phyloP scores from a whole-genome alignment of 2,329 filamentous ascomycete species.

The Phyllosticta ampelicida region DNA sequence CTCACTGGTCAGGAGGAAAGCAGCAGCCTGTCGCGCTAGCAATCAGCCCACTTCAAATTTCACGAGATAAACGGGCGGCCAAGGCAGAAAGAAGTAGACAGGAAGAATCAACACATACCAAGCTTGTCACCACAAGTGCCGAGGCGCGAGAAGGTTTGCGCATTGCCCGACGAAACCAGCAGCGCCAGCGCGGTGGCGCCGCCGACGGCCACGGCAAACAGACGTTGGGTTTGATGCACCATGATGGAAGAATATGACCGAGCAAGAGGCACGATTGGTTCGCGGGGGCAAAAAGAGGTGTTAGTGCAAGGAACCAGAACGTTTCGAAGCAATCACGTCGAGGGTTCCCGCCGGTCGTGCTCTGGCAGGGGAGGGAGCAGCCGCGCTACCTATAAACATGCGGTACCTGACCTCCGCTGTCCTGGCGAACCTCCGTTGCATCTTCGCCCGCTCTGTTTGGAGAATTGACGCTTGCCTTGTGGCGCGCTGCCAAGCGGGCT shows the following conservation, averaged over 20 bases:
- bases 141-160: constrained; percentile 46
- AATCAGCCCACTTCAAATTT: constrained; percentile 13
- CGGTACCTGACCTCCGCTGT: background rate
- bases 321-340: background rate
- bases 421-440: background rate
- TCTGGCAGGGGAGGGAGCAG: background rate
- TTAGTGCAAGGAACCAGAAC: background rate
- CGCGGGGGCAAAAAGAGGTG: background rate
- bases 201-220: background rate
- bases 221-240: background rate
- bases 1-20: constrained; percentile 48
- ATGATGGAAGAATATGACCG: background rate
- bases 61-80: background rate
- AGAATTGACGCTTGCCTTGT: background rate
- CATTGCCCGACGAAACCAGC: constrained; percentile 15
- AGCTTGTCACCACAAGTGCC: constrained; percentile 43
- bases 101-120: constrained; percentile 25
- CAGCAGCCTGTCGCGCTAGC: constrained; percentile 31
- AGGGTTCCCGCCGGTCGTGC: background rate
- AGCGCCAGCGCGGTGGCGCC: background rate
- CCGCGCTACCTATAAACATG: background rate
- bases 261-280: background rate
- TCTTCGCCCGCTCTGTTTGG: background rate
- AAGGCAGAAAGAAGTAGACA: background rate
- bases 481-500: background rate